Conservation (phyloP, 2,329 filamentous ascomycete species). For the Mariannaea elegans region DNA sequence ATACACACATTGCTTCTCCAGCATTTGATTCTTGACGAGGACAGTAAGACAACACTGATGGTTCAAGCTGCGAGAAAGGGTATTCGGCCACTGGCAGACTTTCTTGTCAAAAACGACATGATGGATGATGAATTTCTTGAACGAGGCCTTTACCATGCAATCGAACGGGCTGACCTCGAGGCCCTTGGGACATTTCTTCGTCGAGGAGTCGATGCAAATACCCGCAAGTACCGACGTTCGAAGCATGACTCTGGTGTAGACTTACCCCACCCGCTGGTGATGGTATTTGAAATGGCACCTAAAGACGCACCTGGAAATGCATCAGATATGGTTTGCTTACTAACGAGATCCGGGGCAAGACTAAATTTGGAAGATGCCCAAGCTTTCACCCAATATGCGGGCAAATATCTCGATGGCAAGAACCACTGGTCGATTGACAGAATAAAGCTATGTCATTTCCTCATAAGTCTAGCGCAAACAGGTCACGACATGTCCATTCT, state of each 20-base stretch:
- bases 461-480: not conserved
- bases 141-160: not conserved
- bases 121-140: not conserved
- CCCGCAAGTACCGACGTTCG: not conserved
- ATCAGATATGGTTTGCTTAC: not conserved
- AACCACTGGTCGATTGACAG: too few species aligned
- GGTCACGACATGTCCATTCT: not conserved
- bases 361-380: not conserved
- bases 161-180: not conserved
- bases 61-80: not conserved
- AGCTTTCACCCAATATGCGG: too few species aligned
- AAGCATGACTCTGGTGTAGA: too few species aligned
- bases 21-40: not conserved
- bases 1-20: not conserved
- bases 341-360: not conserved
- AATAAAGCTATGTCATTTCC: too few species aligned
- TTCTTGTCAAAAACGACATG: not conserved
- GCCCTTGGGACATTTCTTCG: not conserved
- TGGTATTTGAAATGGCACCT: not conserved
- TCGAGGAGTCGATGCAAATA: not conserved
- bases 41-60: not conserved
- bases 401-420: too few species aligned
- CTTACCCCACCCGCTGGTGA: not conserved
- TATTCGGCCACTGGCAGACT: not conserved
- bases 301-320: not conserved